Percentiles rank a stretch among this genome's conserved stretches.
Conservation (phyloP, 2,329 filamentous ascomycete species). For the Hysterium pulicare region DNA sequence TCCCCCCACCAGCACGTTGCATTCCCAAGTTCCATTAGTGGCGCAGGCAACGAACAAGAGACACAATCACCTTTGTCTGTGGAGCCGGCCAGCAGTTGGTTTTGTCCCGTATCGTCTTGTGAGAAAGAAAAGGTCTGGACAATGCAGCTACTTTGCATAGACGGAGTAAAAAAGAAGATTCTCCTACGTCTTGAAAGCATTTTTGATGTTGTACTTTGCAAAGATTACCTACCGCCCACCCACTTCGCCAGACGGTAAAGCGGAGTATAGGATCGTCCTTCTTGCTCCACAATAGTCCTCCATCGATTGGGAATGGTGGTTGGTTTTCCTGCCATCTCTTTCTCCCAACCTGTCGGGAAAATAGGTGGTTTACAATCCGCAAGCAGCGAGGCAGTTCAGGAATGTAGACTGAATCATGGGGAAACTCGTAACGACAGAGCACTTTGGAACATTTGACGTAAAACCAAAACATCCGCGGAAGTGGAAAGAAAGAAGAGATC, state of each 20-base stretch:
- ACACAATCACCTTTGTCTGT: neutral
- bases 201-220: no score
- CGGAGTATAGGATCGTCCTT: no score
- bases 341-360: conserved; percentile 5
- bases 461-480: neutral
- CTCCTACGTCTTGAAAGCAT: no score
- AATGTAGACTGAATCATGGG: conserved; percentile 3
- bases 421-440: neutral
- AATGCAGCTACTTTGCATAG: no score
- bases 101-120: no score
- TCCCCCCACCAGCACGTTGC: conserved; percentile 12
- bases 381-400: conserved; percentile 3
- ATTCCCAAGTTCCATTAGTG: conserved; percentile 9
- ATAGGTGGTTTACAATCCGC: conserved; percentile 6
- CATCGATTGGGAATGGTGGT: neutral
- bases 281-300: no score
- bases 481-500: neutral
- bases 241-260: no score
- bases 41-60: neutral
- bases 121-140: no score
- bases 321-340: conserved; percentile 6
- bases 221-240: no score
- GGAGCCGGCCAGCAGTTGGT: no score
- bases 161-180: no score
- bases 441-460: neutral